Percentiles rank a stretch among this genome's conserved stretches.
Conservation (phyloP, 192 early-diverging fungal species). For the Backusella australiensis region DNA sequence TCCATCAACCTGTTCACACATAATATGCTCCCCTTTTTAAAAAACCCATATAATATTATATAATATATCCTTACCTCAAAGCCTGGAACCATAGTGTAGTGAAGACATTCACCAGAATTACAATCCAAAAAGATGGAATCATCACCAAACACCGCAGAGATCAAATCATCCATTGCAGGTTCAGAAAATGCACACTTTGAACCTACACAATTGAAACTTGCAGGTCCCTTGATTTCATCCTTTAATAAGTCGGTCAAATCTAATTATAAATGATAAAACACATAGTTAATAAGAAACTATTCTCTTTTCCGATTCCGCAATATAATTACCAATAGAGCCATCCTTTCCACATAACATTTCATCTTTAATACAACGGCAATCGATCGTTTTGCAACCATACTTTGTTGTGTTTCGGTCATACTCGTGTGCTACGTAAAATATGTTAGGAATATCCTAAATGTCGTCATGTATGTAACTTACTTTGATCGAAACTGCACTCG, state of each 20-base stretch:
- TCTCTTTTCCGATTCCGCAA: background rate
- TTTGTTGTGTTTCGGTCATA: conserved; percentile 56
- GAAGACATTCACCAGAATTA: conserved; percentile 81
- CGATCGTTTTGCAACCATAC: conserved; percentile 71
- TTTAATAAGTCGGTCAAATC: conserved; percentile 77
- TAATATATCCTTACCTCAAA: conserved; percentile 39
- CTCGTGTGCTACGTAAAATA: conserved; percentile 13
- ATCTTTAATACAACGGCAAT: conserved; percentile 76
- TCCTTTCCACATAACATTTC: conserved; percentile 85
- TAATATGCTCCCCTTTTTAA: background rate
- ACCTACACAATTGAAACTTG: conserved; percentile 60
- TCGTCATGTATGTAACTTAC: conserved; percentile 21
- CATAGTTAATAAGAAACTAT: background rate
- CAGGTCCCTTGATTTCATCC: conserved; percentile 79
- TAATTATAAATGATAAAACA: background rate
- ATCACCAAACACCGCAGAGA: conserved; percentile 79
- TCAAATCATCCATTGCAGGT: conserved; percentile 82
- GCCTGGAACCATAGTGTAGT: conserved; percentile 83
- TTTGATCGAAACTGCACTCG: conserved; percentile 68
- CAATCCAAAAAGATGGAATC: conserved; percentile 78
- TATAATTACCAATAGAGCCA: conserved; percentile 61
- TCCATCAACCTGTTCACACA: background rate
- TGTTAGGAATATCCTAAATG: background rate
- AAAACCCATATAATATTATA: background rate
- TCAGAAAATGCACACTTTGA: conserved; percentile 66